Base-by-base conservation (phyloP, 495 filamentous ascomycete genomes). In the Neurospora intermedia region DNA sequence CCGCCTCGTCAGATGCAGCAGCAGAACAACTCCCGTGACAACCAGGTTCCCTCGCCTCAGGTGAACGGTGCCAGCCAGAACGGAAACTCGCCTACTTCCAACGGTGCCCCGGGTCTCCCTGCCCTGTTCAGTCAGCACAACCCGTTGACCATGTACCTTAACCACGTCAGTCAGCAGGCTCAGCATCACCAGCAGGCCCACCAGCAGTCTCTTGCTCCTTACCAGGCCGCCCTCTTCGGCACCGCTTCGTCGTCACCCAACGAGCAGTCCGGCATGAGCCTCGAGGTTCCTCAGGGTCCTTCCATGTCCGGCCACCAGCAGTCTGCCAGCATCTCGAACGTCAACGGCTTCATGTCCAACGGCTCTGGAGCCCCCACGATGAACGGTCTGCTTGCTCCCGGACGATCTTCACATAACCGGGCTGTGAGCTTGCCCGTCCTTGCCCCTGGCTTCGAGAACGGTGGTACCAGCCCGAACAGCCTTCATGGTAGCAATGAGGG, bases 81-180 rank as follows among this genome's bases (percentile, higher is more conserved):
- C 72, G 89, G 91, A 62, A 82, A 82, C 76, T 85, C 85, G 20
- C 84, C 85, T 38, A 84, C 81, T 40, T 80, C 83, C 77, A 79
- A 78, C 18, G 80, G 78, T 20, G 75, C 80, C 18, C 77, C 84
- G 62, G 75, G 83, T 70, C 73, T 82, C 69, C 80, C 91, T 4
- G 88, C 88, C 6, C 86, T 97, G 73, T 88, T 97, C 79, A 95
- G 95, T 80, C 89, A 87, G 46, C 94, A 88, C 85, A 99, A 99
- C 80, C 96, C 96, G 0, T 82, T 99, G 78, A 96, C 93, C n/a
- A 87, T 97, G 90, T 97, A 97, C 80, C 88, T 97, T 48, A 92
- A 88, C 80, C 93, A 97, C 80, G 91, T 94, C 70, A 93, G 90
- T 4, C 88, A 92, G 38, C 92, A 95, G 79, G 90, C 92, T 27